Conservation (phyloP, 2,329 filamentous ascomycete genomes). For the Aspergillus ochraceoroseus region DNA sequence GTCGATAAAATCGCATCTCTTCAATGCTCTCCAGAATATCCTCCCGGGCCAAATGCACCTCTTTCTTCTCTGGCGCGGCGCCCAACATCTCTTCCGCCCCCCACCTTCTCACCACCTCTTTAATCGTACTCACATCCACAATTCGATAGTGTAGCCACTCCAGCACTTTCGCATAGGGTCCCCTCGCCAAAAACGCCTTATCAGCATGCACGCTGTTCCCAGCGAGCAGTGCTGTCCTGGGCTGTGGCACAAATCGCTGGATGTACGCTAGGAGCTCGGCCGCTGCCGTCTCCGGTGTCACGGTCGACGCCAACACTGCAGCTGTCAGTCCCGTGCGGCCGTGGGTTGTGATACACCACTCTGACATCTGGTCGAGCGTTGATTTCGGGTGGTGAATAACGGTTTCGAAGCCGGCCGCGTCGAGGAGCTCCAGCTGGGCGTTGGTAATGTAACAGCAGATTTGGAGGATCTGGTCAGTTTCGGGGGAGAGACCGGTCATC, state of each 20-base stretch:
- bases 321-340: constrained; percentile 73
- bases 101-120: constrained; percentile 86
- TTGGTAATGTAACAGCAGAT: constrained; percentile 91
- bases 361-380: constrained; percentile 72
- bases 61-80: constrained; percentile 65
- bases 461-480: constrained; percentile 79
- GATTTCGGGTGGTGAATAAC: constrained; percentile 68
- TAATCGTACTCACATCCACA: constrained; percentile 84
- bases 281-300: constrained; percentile 67
- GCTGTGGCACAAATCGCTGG: constrained; percentile 62
- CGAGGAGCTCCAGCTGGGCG: constrained; percentile 67
- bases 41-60: constrained; percentile 72
- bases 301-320: constrained; percentile 67
- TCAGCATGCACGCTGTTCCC: constrained; percentile 94
- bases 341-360: constrained; percentile 84
- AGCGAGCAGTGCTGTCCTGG: constrained; percentile 67
- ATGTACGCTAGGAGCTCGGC: constrained; percentile 72
- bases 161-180: constrained; percentile 68
- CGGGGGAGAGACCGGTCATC: constrained; percentile 86
- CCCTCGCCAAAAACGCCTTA: constrained; percentile 68
- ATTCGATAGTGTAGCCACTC: constrained; percentile 84
- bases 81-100: constrained; percentile 56
- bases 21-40: constrained; percentile 95
- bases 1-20: constrained; percentile 79
- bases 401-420: constrained; percentile 71